A percentile compares a stretch with the other conserved stretches of the same genome.
Conservation (phyloP, 2,329 filamentous ascomycete genomes). For the Claviceps sp. region DNA sequence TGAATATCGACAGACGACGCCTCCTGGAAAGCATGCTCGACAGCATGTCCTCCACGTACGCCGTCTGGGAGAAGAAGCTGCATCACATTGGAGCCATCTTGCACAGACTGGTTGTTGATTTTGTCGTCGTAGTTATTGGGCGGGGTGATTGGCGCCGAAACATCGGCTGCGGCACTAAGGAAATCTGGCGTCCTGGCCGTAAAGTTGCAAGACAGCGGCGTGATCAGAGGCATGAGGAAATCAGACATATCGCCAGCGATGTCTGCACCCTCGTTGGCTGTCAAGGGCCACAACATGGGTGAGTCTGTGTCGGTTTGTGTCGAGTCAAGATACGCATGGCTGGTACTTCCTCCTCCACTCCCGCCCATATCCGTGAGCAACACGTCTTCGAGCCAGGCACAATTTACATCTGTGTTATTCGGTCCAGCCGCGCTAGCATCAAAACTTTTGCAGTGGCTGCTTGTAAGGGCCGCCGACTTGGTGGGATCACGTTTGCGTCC, state of each 20-base stretch:
- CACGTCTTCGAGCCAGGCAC: background rate
- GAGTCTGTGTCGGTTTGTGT: background rate
- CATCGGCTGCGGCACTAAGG: background rate
- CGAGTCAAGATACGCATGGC: background rate
- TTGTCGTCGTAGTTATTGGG: background rate
- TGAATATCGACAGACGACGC: background rate
- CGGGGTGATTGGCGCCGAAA: background rate
- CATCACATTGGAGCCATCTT: background rate
- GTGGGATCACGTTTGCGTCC: conserved; percentile 8
- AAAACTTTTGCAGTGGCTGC: background rate
- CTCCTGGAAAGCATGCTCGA: background rate
- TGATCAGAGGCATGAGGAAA: background rate
- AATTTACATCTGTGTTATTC: background rate
- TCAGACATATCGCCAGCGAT: background rate
- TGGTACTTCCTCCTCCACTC: background rate
- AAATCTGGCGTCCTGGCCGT: background rate
- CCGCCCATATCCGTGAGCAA: background rate
- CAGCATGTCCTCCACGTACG: background rate
- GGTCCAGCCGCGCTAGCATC: background rate
- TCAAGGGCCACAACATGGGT: background rate
- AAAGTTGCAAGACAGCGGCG: background rate
- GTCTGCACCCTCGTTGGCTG: background rate
- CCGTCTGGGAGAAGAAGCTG: background rate
- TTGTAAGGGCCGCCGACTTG: background rate
- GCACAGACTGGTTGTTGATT: background rate